Percentiles rank a stretch among this genome's conserved stretches.
These are phyloP conservation scores for Bipolaris zeicola DNA, from an alignment of 2,329 filamentous ascomycete genomes.

Conservation along the genomic window DNA sequence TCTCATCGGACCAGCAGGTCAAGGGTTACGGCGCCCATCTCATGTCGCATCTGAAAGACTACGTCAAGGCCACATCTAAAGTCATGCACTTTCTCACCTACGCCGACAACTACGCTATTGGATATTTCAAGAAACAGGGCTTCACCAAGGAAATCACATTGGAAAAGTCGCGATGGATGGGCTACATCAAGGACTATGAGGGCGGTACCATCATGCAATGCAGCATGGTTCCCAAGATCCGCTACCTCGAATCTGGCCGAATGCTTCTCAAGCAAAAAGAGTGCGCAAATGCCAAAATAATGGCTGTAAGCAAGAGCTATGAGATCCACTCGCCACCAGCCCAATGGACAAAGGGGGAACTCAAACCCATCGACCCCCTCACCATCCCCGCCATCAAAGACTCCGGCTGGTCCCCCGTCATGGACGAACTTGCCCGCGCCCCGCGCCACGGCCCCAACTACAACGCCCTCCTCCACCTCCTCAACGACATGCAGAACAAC, in stretches of 20 bases:
- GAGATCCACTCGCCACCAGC: slow-evolving; percentile 83
- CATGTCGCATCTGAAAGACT: slow-evolving; percentile 97
- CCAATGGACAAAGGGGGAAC: slow-evolving; percentile 75
- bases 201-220: slow-evolving; percentile 99
- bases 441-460: slow-evolving; percentile 96
- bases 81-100: slow-evolving; percentile 99
- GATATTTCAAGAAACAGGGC: slow-evolving; percentile 98
- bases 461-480: slow-evolving; percentile 87
- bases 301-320: slow-evolving; percentile 86
- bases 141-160: slow-evolving; percentile 99
- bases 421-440: slow-evolving; percentile 95
- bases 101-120: slow-evolving; percentile 97
- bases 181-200: slow-evolving; percentile 99
- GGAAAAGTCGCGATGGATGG: slow-evolving; percentile 92
- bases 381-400: slow-evolving; percentile 84
- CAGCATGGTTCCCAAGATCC: slow-evolving; percentile 91
- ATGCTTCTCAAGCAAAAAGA: slow-evolving; percentile 99
- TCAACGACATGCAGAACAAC: slow-evolving; percentile 96
- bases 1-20: slow-evolving; percentile 96
- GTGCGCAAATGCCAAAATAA: slow-evolving; percentile 91
- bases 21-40: slow-evolving; percentile 98
- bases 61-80: slow-evolving; percentile 93
- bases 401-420: slow-evolving; percentile 94
- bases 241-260: slow-evolving; percentile 88
- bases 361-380: slow-evolving; percentile 78